phyloP scores from a whole-genome alignment of 345 rosid species.

The Balakata baccata region DNA sequence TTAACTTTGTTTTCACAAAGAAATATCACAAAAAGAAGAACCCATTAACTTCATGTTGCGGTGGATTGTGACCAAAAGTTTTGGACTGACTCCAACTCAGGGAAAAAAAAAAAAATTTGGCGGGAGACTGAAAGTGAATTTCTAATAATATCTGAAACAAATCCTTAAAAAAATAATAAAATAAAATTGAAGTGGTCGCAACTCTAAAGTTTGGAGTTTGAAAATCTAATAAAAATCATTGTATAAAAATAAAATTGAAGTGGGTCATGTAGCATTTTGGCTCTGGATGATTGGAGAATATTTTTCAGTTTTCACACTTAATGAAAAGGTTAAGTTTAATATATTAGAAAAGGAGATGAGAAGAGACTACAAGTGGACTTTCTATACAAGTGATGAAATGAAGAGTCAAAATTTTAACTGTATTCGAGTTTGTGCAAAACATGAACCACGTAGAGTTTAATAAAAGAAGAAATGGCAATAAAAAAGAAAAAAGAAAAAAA shows the following conservation, averaged over 20 bases:
- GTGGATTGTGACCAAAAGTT: neutral
- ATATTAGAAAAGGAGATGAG: too few species aligned
- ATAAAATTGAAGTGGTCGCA: slow-evolving; percentile 17
- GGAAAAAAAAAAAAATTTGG: neutral
- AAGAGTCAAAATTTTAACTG: slow-evolving; percentile 42
- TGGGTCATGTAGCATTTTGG: slow-evolving; percentile 31
- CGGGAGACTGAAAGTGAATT: slow-evolving; percentile 27
- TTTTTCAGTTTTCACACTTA: slow-evolving; percentile 12
- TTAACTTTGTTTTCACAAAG: too few species aligned
- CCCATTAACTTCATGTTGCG: neutral
- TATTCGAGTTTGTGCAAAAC: slow-evolving; percentile 36
- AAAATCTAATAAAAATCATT: too few species aligned
- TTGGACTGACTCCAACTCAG: neutral
- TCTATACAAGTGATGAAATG: neutral
- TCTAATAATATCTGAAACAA: neutral
- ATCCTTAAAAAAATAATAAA: neutral
- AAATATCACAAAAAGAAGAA: too few species aligned
- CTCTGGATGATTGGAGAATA: slow-evolving; percentile 19
- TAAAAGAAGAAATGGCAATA: neutral
- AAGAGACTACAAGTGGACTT: slow-evolving; percentile 23
- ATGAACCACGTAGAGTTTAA: slow-evolving; percentile 9
- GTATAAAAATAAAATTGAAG: slow-evolving; percentile 14
- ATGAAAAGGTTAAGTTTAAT: slow-evolving; percentile 8
- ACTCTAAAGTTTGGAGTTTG: too few species aligned
- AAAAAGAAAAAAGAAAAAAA: neutral